Conservation (phyloP, 768 basidiomycete species). For the Sporobolomyces phaffii region DNA sequence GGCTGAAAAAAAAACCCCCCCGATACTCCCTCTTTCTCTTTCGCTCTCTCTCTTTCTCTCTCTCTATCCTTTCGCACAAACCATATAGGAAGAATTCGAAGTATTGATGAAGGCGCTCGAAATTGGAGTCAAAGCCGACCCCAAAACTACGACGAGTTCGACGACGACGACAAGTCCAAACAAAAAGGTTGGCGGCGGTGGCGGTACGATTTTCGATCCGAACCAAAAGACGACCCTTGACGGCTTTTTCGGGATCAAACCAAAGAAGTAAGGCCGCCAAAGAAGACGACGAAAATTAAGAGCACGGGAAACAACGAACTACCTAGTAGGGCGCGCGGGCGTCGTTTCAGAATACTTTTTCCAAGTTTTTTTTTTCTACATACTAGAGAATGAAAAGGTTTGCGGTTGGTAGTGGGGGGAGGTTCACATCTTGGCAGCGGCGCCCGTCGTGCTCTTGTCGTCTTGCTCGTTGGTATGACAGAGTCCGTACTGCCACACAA, state of each 20-base stretch:
- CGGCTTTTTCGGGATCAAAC: conserved; percentile 21
- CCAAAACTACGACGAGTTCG: not conserved
- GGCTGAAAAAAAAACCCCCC: too few relatives aligned
- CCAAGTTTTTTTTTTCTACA: too few relatives aligned
- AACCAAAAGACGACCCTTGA: conserved; percentile 26
- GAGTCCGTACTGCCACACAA: conserved; percentile 39
- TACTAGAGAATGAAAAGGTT: too few relatives aligned
- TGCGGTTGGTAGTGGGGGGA: too few relatives aligned
- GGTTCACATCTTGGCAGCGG: conserved; percentile 1
- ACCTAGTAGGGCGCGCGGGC: not conserved
- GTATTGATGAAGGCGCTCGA: conserved; percentile 19
- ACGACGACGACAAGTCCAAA: conserved; percentile 1
- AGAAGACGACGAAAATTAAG: too few relatives aligned
- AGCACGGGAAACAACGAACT: too few relatives aligned
- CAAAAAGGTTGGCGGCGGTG: too few relatives aligned
- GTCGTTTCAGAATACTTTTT: too few relatives aligned
- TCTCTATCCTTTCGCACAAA: too few relatives aligned
- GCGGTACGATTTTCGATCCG: too few relatives aligned
- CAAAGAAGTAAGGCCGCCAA: conserved; percentile 2
- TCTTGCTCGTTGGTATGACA: not conserved
- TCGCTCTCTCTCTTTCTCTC: conserved; percentile 25
- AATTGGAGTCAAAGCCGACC: conserved; percentile 23
- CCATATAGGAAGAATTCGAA: conserved; percentile 35
- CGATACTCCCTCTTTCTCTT: too few relatives aligned
- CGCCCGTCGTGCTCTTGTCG: too few relatives aligned